Percentiles rank a stretch among this genome's conserved stretches.
These are phyloP conservation scores for Antarctomyces pellizariae DNA, from an alignment of 495 filamentous ascomycete species.

Conservation along the genomic window DNA sequence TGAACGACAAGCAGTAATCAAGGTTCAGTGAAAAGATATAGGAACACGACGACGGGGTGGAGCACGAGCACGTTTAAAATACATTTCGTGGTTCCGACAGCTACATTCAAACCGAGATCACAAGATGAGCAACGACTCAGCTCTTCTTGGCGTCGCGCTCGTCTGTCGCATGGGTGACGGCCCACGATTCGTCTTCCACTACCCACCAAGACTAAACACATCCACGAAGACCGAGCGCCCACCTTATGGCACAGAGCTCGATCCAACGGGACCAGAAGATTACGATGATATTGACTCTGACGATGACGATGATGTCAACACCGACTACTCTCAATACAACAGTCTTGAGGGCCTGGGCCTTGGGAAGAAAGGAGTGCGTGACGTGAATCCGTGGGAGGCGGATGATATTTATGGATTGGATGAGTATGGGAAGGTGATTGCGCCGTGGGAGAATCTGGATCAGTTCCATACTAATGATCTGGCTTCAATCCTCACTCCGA, in stretches of 20 bases:
- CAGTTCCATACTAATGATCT: conserved; percentile 57
- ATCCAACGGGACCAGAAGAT: conserved; percentile 10
- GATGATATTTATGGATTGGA: conserved; percentile 24
- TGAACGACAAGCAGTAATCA: too few relatives aligned
- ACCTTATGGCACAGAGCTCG: conserved; percentile 9
- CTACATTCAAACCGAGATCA: too few relatives aligned
- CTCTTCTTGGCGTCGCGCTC: conserved; percentile 47
- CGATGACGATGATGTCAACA: conserved; percentile 20
- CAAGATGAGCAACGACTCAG: too few relatives aligned
- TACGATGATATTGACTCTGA: conserved; percentile 16
- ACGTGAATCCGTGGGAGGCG: conserved; percentile 1
- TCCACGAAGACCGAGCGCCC: conserved; percentile 3
- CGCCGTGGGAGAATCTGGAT: conserved; percentile 56
- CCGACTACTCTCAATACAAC: conserved; percentile 6
- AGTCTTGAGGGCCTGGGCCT: conserved; percentile 7
- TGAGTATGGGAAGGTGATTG: conserved; percentile 27
- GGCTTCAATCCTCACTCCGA: conserved; percentile 64
- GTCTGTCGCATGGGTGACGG: conserved; percentile 65
- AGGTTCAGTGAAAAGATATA: too few relatives aligned
- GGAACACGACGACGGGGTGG: too few relatives aligned
- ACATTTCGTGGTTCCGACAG: conserved; percentile 1
- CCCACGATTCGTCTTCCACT: conserved; percentile 77
- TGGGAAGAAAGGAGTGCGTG: conserved; percentile 1
- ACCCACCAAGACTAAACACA: conserved; percentile 38
- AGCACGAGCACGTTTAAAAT: too few relatives aligned